Percentiles rank a stretch among this genome's conserved stretches.
Conservation (phyloP, 2,329 filamentous ascomycete species). For the Hymenoscyphus linearis region DNA sequence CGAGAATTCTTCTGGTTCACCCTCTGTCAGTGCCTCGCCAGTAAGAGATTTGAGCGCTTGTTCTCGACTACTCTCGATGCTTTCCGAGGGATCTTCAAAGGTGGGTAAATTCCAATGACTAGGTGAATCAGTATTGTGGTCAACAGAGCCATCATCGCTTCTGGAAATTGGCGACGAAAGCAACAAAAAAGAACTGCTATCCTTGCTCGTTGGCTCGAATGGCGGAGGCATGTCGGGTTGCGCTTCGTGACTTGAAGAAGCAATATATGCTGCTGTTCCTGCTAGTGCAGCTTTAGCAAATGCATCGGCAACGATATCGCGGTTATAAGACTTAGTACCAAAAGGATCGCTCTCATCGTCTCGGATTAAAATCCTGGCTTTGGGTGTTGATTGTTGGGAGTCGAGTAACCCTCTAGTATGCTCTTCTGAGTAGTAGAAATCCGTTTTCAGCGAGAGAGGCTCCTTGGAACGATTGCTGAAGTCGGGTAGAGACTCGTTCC, state of each 20-base stretch:
- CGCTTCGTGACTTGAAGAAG: constrained; percentile 26
- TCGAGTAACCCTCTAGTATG: constrained; percentile 45
- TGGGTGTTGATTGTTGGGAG: constrained; percentile 65
- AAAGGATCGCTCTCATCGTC: constrained; percentile 10
- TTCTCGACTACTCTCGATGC: constrained; percentile 21
- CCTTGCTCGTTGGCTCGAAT: constrained; percentile 39
- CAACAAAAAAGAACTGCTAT: constrained; percentile 40
- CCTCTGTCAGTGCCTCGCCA: not conserved
- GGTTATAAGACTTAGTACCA: not conserved
- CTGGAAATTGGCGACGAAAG: constrained; percentile 34
- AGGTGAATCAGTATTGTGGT: constrained; percentile 13
- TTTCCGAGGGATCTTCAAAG: constrained; percentile 11
- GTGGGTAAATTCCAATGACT: constrained; percentile 3
- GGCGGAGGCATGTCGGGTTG: constrained; percentile 31
- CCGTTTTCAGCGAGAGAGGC: constrained; percentile 40
- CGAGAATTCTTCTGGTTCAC: not conserved
- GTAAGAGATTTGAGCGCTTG: constrained; percentile 15
- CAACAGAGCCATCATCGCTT: constrained; percentile 13
- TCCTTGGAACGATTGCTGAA: constrained; percentile 10
- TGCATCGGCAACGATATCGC: constrained; percentile 15
- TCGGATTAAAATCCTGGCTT: constrained; percentile 45
- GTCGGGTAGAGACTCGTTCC: not conserved
- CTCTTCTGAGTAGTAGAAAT: constrained; percentile 25
- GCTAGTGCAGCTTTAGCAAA: constrained; percentile 20
- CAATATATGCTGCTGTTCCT: constrained; percentile 22